Conservation (phyloP, 1,284 basidiomycete genomes). For the Meira nashicola region DNA sequence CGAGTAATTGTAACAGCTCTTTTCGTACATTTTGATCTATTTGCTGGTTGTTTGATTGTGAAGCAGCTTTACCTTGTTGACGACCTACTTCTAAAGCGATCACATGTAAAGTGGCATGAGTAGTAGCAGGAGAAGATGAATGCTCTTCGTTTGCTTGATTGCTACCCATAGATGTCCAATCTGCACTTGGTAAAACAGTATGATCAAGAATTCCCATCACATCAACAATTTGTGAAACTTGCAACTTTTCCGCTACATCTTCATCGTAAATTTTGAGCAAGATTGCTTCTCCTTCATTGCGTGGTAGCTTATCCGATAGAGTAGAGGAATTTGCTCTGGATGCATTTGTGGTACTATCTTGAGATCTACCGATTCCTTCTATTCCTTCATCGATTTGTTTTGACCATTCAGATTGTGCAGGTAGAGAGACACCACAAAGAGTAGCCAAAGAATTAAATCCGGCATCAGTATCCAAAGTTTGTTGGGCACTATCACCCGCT, state of each 20-base stretch:
- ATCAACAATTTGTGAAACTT: constrained; percentile 45
- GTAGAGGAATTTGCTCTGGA: no score
- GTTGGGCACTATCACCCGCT: not conserved
- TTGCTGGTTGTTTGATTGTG: no score
- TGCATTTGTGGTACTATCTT: not conserved
- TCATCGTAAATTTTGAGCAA: constrained; percentile 36
- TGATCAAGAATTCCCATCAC: constrained; percentile 41
- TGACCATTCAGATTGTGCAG: constrained; percentile 9
- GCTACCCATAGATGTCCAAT: constrained; percentile 2
- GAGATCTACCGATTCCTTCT: not conserved
- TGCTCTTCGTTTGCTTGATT: not conserved
- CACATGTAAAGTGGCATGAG: constrained; percentile 17
- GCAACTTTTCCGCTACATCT: constrained; percentile 36
- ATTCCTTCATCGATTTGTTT: not conserved
- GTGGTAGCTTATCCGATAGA: not conserved
- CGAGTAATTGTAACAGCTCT: no score
- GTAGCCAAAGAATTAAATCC: constrained; percentile 1
- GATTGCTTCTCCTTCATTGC: not conserved
- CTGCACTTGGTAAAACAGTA: constrained; percentile 11
- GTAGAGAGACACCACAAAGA: constrained; percentile 4
- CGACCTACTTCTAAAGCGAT: constrained; percentile 9
- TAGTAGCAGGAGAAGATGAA: not conserved
- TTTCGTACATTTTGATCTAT: no score
- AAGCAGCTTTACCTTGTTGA: no score
- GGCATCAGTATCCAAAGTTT: not conserved